Base-by-base conservation (phyloP, 2,329 filamentous ascomycete species). In the Huntiella savannae region DNA sequence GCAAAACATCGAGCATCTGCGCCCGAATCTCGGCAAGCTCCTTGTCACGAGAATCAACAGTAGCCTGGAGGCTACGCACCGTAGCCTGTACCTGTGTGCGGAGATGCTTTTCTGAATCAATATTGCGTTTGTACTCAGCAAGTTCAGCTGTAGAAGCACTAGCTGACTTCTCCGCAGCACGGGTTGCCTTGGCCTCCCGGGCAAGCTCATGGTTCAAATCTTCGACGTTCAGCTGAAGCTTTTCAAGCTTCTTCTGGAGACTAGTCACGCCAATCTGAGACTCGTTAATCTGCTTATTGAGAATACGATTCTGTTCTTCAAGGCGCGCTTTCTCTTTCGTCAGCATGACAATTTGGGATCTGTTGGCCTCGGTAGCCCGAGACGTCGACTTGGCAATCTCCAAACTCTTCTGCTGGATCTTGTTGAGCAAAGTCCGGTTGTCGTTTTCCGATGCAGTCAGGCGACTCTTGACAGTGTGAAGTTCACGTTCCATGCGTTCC, bases 351-450 rank as follows among this genome's bases (percentile, higher is more conserved):
- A 95, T 68, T 53, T 91, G 82, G 2, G 78, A 71, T 34, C 87
- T 78, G 40, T 86, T 83, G 32, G 77, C 82, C 54, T 96, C 88
- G 51, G 75, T 86, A 28, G 82, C 88, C 49, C 80, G 79, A 4
- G 87, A 93, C 50, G 76, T 84, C 0, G 88, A 91, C 40, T 91
- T 76, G 36, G 88, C 88, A 59, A 98, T 92, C 58, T 98, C 88
- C 5, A 98, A 71, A 28, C 92, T 91, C 66, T 96, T 96, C 57
- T 96, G 88, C 56, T 96, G 88, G 13, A 98, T 71, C 62, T 96
- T 96, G 65, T 95, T 96, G 53, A 96, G 71, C n/a, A 98, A 67
- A 4, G 86, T 80, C 44, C 85, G 79, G 56, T 96, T 96, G 62
- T 96, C 88, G 55, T 96, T 95, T 59, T 98, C 88, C 0, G 88